Conservation (phyloP, 2,329 filamentous ascomycete species). For the Alternaria sp. region DNA sequence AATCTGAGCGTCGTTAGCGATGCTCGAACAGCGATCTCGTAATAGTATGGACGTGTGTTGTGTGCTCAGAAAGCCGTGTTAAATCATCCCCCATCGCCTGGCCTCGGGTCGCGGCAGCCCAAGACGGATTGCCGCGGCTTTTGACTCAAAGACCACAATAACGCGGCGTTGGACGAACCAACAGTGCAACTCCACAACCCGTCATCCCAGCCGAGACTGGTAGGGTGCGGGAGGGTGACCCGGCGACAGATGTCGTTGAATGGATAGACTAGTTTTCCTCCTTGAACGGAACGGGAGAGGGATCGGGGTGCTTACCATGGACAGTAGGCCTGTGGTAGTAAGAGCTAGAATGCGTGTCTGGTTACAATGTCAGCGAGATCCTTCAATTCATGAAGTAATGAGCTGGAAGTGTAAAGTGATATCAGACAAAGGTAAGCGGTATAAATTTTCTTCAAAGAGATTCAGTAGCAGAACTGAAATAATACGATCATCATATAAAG, state of each 20-base stretch:
- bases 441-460: slow-evolving; percentile 63
- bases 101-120: slow-evolving; percentile 57
- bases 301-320: slow-evolving; percentile 31
- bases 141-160: slow-evolving; percentile 64
- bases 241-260: slow-evolving; percentile 68
- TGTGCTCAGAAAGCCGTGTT: slow-evolving; percentile 69
- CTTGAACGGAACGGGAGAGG: slow-evolving; percentile 43
- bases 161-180: slow-evolving; percentile 51
- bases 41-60: slow-evolving; percentile 14
- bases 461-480: slow-evolving; percentile 71
- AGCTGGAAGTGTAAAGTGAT: slow-evolving; percentile 9
- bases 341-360: background rate
- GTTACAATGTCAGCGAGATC: slow-evolving; percentile 23
- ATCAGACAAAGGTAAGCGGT: slow-evolving; percentile 65
- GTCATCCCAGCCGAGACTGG: slow-evolving; percentile 64
- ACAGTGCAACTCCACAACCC: slow-evolving; percentile 74
- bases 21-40: slow-evolving; percentile 5
- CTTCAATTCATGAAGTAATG: slow-evolving; percentile 1
- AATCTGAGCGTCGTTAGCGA: slow-evolving; percentile 16
- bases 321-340: no score
- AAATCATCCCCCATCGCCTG: slow-evolving; percentile 71
- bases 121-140: slow-evolving; percentile 46
- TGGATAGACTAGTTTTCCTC: slow-evolving; percentile 69
- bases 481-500: slow-evolving; percentile 48
- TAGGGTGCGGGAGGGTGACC: slow-evolving; percentile 78